Conservation (phyloP, 768 basidiomycete species). For the Rhodotorula kratochvilovae region DNA sequence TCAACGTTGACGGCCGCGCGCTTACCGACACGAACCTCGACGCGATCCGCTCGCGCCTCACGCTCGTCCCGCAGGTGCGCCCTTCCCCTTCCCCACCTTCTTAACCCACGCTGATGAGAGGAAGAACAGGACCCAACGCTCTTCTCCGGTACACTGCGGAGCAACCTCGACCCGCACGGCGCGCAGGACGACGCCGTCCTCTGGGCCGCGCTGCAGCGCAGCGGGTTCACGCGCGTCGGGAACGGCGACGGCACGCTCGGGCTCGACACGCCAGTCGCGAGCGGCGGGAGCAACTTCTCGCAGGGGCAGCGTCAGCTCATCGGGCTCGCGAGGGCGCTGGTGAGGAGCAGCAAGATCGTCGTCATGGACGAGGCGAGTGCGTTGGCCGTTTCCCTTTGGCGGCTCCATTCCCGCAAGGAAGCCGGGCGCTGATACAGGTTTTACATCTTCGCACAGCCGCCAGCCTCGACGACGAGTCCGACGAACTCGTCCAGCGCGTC, state of each 20-base stretch:
- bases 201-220: slow-evolving; percentile 41
- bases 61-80: slow-evolving; percentile 42
- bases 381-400: background rate
- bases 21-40: slow-evolving; percentile 47
- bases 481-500: slow-evolving; percentile 32
- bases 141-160: slow-evolving; percentile 59
- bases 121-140: slow-evolving; percentile 30
- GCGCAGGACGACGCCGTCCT: slow-evolving; percentile 41
- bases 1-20: slow-evolving; percentile 49
- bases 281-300: slow-evolving; percentile 64
- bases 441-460: slow-evolving; percentile 8
- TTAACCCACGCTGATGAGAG: background rate
- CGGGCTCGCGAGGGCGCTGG: slow-evolving; percentile 43
- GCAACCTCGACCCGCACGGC: slow-evolving; percentile 51
- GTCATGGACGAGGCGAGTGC: slow-evolving; percentile 40
- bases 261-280: slow-evolving; percentile 20
- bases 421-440: too few relatives aligned
- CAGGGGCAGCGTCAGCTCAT: slow-evolving; percentile 76
- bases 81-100: too few relatives aligned
- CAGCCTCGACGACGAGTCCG: slow-evolving; percentile 53
- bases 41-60: slow-evolving; percentile 64
- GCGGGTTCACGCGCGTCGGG: slow-evolving; percentile 17
- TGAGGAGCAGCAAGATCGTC: slow-evolving; percentile 32
- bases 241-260: background rate
- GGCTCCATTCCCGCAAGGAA: too few relatives aligned